A percentile compares a stretch with the other conserved stretches of the same genome.
phyloP scores from a whole-genome alignment of 768 basidiomycete species.

The Mycena alexandri region DNA sequence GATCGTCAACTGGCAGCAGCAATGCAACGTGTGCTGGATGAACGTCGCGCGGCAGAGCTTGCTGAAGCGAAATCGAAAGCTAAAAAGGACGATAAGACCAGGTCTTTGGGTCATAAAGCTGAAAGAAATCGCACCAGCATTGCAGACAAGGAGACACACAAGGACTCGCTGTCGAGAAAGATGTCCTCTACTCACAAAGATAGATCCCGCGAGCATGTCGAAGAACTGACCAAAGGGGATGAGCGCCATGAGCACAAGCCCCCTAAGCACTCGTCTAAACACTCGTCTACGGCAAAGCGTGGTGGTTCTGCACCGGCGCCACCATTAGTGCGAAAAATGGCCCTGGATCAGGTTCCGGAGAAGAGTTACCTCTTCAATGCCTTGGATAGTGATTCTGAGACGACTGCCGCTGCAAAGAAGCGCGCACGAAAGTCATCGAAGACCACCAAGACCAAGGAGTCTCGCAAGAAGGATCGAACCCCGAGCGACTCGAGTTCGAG shows the following conservation, averaged over 20 bases:
- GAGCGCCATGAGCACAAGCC: too few species aligned
- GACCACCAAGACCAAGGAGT: constrained; percentile 3
- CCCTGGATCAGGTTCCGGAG: constrained; percentile 4
- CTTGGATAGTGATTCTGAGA: not conserved
- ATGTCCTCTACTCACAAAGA: too few species aligned
- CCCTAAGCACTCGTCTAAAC: not conserved
- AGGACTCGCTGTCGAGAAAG: too few species aligned
- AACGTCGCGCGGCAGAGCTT: not conserved
- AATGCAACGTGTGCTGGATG: not conserved
- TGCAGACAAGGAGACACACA: not conserved
- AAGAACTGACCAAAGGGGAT: too few species aligned
- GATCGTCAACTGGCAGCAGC: not conserved
- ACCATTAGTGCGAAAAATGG: not conserved
- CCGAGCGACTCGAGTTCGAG: too few species aligned
- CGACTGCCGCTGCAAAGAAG: not conserved
- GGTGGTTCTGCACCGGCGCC: not conserved
- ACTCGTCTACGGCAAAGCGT: not conserved
- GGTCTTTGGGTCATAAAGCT: not conserved
- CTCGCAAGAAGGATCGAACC: constrained; percentile 2
- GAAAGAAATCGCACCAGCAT: not conserved
- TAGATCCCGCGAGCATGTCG: too few species aligned
- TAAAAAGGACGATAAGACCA: not conserved
- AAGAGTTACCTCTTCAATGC: not conserved
- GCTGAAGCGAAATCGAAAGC: not conserved
- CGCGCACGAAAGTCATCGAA: too few species aligned